phyloP scores from a whole-genome alignment of 148 eudicot genomes.

The Hydrangea macrophylla region DNA sequence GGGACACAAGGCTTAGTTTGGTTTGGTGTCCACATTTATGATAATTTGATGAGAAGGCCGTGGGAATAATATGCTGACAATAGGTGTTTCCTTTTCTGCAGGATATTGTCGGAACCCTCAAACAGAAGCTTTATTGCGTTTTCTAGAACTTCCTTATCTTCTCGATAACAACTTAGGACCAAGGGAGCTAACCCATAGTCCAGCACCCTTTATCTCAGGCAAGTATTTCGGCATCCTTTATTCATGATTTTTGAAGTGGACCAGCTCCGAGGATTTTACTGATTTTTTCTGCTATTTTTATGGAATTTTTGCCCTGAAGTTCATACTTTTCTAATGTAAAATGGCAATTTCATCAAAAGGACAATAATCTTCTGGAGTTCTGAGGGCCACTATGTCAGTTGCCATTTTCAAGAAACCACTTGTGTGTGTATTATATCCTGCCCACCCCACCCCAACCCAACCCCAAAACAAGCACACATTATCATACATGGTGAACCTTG shows the following conservation, averaged over 20 bases:
- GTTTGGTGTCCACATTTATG: too few relatives aligned
- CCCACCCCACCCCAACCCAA: not conserved
- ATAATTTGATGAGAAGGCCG: not conserved
- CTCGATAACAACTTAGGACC: constrained; percentile 46
- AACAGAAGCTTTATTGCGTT: constrained; percentile 69
- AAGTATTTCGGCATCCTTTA: constrained; percentile 3
- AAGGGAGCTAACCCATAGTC: constrained; percentile 24
- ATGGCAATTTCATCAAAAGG: not conserved
- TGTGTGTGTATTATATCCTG: not conserved
- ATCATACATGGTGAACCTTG: not conserved
- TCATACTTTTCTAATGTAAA: too few relatives aligned
- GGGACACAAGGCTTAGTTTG: too few relatives aligned
- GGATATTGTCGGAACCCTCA: constrained; percentile 81
- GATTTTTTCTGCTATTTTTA: not conserved
- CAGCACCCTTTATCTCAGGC: constrained; percentile 53
- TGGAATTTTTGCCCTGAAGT: not conserved
- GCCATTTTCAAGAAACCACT: not conserved
- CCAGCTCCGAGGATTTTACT: not conserved
- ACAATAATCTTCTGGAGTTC: not conserved
- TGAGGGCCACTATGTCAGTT: not conserved
- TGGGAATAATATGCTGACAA: not conserved
- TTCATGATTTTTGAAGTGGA: not conserved
- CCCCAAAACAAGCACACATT: not conserved
- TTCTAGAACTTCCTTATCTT: constrained; percentile 77
- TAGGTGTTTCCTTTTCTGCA: constrained; percentile 22